Base-by-base conservation (phyloP, 2,329 filamentous ascomycete genomes). In the Hypomyces rosellus region DNA sequence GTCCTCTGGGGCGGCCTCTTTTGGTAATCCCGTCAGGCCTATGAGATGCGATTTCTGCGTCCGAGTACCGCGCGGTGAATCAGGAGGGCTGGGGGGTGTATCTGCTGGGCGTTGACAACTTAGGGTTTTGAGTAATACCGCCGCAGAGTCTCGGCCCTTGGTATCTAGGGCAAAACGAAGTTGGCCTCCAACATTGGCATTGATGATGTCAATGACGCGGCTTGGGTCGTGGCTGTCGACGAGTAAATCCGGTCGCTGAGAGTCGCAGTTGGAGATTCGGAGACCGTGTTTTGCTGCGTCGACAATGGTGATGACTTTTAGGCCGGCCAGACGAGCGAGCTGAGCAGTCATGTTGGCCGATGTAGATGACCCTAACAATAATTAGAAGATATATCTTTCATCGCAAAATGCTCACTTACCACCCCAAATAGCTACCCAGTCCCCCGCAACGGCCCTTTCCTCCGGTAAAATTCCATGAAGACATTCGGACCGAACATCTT, bases 391-490 rank as follows among this genome's bases (percentile, higher is more conserved):
- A 5, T 7, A 33, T 11, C 11, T 7, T 40, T 14, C 13, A 4
- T 15, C 13, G 33, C 13, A 1, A 38, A 15, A 11, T 2, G 13
- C 25, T 22, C 12, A 57, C 71, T 61, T 57, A 73, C 81, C 86
- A 50, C 86, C 86, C 86, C 86, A 90, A 43, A 90, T 80, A 1
- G 80, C 81, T 37, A 90, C 67, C 79, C 84, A 89, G 53, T 90
- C 86, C 0, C 83, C 85, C 0, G 66, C 57, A 39, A 71, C 70
- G 1, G 82, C 77, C 8, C 82, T 70, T 54, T 87, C 82, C 0
- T 63, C 59, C 1, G 69, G 60, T 0, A 62, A 55, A 5, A 85
- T 79, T 1, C 76, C 74, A 0, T 73, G 63, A n/a, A 86, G 73
- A 50, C 82, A 84, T 61, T 89, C 86, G 4, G 73, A 62, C 2